phyloP scores from a whole-genome alignment of 2,329 filamentous ascomycete genomes.

The Coniella vitis region DNA sequence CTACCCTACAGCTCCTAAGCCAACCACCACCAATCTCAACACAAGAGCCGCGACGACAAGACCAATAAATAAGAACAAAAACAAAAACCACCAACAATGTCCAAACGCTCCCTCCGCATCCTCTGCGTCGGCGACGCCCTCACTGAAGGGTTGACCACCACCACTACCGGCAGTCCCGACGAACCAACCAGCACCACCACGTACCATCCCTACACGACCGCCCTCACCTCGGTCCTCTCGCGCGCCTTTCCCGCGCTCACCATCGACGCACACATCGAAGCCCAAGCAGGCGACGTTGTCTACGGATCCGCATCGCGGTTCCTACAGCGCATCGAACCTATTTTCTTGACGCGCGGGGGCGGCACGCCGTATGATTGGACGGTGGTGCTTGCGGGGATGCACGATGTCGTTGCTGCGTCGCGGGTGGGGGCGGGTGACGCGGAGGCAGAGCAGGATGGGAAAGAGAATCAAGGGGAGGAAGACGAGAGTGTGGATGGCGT shows the following conservation, averaged over 20 bases:
- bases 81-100: not conserved
- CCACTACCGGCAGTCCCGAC: no score
- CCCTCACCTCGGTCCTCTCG: slow-evolving; percentile 39
- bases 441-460: no score
- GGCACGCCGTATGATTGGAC: slow-evolving; percentile 43
- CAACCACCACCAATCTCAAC: not conserved
- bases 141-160: slow-evolving; percentile 46
- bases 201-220: slow-evolving; percentile 42
- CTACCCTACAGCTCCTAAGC: no score
- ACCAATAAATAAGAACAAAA: not conserved
- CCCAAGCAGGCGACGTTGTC: slow-evolving; percentile 46
- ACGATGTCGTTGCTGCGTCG: slow-evolving; percentile 39
- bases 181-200: slow-evolving; percentile 30
- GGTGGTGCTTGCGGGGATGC: slow-evolving; percentile 54
- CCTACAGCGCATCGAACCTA: slow-evolving; percentile 24
- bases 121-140: slow-evolving; percentile 62
- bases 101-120: slow-evolving; percentile 36
- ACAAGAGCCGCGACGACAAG: not conserved
- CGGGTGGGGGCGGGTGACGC: no score
- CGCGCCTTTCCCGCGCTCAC: slow-evolving; percentile 32
- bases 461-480: no score
- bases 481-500: no score
- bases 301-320: slow-evolving; percentile 18
- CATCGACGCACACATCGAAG: slow-evolving; percentile 34
- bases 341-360: slow-evolving; percentile 17